phyloP scores from a whole-genome alignment of 2,329 filamentous ascomycete genomes.

The Malbranchea zuffiana region DNA sequence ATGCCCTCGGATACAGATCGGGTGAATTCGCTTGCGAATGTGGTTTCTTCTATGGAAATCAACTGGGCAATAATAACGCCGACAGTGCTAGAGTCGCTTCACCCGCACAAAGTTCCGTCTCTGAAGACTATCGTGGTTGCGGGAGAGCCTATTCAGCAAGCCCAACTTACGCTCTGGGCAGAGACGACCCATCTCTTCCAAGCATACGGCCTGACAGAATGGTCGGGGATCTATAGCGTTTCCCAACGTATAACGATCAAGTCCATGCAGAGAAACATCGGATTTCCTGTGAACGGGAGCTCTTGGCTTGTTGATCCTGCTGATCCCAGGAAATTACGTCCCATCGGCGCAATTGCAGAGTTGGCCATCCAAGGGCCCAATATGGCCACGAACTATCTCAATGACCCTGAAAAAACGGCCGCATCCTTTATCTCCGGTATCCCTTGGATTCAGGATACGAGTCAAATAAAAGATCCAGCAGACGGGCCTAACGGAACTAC shows the following conservation, averaged over 20 bases:
- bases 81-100: conserved; percentile 36
- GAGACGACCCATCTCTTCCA: conserved; percentile 24
- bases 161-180: conserved; percentile 25
- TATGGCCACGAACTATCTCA: conserved; percentile 30
- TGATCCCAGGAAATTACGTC: conserved; percentile 15
- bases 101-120: conserved; percentile 26
- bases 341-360: conserved; percentile 26
- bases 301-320: conserved; percentile 23
- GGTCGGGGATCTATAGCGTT: no score
- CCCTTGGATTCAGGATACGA: conserved; percentile 15
- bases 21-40: conserved; percentile 35
- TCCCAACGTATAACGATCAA: no score
- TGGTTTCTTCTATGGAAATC: conserved; percentile 37
- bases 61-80: conserved; percentile 47
- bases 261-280: no score
- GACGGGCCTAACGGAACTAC: conserved; percentile 31
- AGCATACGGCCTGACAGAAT: conserved; percentile 21
- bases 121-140: conserved; percentile 27
- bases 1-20: conserved; percentile 33
- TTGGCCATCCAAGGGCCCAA: conserved; percentile 31
- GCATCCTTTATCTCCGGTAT: conserved; percentile 16
- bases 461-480: neutral
- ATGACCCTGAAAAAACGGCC: conserved; percentile 15
- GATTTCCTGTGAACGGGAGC: conserved; percentile 10
- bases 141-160: conserved; percentile 24